Evolutionary conservation across 768 basidiomycete species (phyloP).

Genomic region (Cystobasidium tubakii): DNA sequence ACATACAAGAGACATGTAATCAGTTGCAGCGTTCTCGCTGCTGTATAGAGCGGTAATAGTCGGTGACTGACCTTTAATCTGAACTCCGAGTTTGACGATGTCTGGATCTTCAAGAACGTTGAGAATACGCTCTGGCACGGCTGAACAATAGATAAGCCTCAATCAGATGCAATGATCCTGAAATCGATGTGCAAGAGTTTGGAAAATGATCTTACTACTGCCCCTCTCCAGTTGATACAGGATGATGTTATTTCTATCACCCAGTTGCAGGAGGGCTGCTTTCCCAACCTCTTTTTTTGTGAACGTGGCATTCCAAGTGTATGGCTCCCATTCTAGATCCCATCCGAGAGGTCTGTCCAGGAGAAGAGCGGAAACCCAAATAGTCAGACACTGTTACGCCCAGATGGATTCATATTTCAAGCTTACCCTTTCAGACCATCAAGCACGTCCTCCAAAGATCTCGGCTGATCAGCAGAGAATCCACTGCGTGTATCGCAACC

Average conservation of each 20-base stretch:
- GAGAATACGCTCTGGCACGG: background rate
- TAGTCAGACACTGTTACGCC: no score
- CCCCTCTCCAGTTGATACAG: background rate
- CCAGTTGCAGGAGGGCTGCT: conserved; percentile 18
- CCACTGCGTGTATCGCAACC: background rate
- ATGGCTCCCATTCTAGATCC: conserved; percentile 24
- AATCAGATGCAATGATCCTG: no score
- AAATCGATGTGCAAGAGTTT: no score
- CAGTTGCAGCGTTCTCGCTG: background rate
- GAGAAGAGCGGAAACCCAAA: background rate
- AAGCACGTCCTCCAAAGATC: conserved; percentile 20
- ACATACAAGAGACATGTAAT: background rate
- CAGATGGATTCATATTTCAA: no score
- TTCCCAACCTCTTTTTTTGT: background rate
- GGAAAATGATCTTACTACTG: background rate
- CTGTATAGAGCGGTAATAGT: background rate
- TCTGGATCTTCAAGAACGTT: background rate
- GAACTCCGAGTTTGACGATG: conserved; percentile 22
- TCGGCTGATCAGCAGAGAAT: background rate
- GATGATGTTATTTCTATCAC: conserved; percentile 11
- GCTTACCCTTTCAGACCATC: background rate
- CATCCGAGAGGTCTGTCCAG: conserved; percentile 18
- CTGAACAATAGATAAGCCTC: background rate
- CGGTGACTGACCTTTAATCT: background rate
- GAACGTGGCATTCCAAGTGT: background rate